These are phyloP conservation scores for Salinomyces thailandicus DNA, from an alignment of 2,329 filamentous ascomycete species.

Conservation along the genomic window DNA sequence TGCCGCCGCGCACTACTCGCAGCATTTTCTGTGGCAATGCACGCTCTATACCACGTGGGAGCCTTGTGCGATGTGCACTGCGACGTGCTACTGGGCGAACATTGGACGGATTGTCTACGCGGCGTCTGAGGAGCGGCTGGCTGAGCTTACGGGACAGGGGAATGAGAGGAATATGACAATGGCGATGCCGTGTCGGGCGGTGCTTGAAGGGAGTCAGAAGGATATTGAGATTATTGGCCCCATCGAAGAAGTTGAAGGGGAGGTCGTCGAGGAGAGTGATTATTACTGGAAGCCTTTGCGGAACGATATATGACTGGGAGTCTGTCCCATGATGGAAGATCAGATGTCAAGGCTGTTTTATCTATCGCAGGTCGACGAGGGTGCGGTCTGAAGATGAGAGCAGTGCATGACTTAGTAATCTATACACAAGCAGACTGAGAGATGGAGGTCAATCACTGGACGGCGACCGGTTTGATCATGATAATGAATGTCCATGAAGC, in stretches of 20 bases:
- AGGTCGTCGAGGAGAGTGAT: slow-evolving; percentile 37
- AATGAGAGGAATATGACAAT: slow-evolving; percentile 46
- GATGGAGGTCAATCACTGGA: too few relatives aligned
- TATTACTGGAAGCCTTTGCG: slow-evolving; percentile 32
- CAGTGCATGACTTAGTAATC: too few relatives aligned
- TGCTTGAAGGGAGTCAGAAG: slow-evolving; percentile 41
- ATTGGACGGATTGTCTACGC: slow-evolving; percentile 44
- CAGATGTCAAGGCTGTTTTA: too few relatives aligned
- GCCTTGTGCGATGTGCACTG: slow-evolving; percentile 45
- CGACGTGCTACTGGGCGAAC: slow-evolving; percentile 42
- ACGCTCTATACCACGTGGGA: slow-evolving; percentile 46
- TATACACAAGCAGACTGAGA: too few relatives aligned
- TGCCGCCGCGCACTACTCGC: slow-evolving; percentile 39
- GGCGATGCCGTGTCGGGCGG: slow-evolving; percentile 38
- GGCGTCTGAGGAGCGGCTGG: slow-evolving; percentile 39
- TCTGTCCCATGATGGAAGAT: too few relatives aligned
- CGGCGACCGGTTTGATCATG: too few relatives aligned
- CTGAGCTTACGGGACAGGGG: slow-evolving; percentile 35
- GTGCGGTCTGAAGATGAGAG: too few relatives aligned
- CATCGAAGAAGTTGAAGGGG: slow-evolving; percentile 34
- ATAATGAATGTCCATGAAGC: too few relatives aligned
- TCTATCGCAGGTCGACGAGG: too few relatives aligned
- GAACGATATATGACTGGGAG: too few relatives aligned
- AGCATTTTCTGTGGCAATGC: slow-evolving; percentile 40
- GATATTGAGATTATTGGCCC: slow-evolving; percentile 42